Percentiles rank a stretch among this genome's conserved stretches.
Evolutionary conservation across 768 basidiomycete genomes (phyloP).

Genomic region (Rhodotorula kratochvilovae): DNA sequence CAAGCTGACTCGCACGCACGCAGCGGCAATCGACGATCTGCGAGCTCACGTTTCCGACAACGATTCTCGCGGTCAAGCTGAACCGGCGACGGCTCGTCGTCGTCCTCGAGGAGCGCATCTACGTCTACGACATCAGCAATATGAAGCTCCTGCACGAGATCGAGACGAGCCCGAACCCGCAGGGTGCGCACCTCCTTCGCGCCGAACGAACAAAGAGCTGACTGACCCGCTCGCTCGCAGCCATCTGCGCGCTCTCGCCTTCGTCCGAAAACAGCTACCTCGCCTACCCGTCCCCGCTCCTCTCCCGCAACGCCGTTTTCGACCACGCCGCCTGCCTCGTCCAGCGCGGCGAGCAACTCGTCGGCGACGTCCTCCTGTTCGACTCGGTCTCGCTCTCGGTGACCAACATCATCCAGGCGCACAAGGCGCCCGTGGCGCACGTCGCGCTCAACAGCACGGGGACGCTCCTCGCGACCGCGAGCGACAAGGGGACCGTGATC

Average conservation of each 20-base stretch:
- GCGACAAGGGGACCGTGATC: slow-evolving; percentile 94
- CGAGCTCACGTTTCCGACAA: slow-evolving; percentile 93
- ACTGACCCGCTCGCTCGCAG: slow-evolving; percentile 49
- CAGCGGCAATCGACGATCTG: slow-evolving; percentile 98
- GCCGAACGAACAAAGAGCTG: no score
- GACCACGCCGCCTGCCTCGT: slow-evolving; percentile 45
- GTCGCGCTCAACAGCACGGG: slow-evolving; percentile 80
- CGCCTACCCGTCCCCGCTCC: slow-evolving; percentile 91
- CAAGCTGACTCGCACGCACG: background rate
- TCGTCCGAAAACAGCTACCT: slow-evolving; percentile 89
- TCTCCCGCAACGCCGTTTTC: slow-evolving; percentile 65
- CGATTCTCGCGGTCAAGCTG: slow-evolving; percentile 93
- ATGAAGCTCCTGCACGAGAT: slow-evolving; percentile 97
- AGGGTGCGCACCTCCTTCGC: slow-evolving; percentile 58
- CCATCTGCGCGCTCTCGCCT: slow-evolving; percentile 89
- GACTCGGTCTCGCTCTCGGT: slow-evolving; percentile 86
- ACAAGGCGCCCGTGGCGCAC: slow-evolving; percentile 86
- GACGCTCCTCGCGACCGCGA: slow-evolving; percentile 84
- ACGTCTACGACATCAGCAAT: slow-evolving; percentile 97
- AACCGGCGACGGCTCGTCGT: slow-evolving; percentile 95
- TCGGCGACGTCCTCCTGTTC: slow-evolving; percentile 83
- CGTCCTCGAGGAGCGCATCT: slow-evolving; percentile 93
- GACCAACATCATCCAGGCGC: slow-evolving; percentile 92
- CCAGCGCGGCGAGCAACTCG: slow-evolving; percentile 45
- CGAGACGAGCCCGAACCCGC: slow-evolving; percentile 91